Conservation (phyloP, 306 rosid genomes). For the Citrullus mucosospermus region DNA sequence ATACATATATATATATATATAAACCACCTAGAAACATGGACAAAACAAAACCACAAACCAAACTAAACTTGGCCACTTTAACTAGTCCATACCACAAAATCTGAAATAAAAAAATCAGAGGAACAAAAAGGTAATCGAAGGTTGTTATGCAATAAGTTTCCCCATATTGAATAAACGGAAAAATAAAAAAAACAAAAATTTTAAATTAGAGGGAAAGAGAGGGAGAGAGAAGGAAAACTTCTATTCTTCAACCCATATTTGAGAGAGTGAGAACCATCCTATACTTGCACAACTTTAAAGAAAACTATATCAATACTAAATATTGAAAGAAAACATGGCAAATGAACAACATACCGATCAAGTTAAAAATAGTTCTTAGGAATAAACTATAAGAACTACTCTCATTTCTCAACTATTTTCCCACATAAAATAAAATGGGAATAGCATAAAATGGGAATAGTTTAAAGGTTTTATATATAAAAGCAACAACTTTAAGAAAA, state of each 20-base stretch:
- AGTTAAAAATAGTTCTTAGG: background rate
- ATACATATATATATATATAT: too few relatives aligned
- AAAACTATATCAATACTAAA: too few relatives aligned
- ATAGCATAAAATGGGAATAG: too few relatives aligned
- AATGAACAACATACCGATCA: background rate
- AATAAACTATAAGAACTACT: background rate
- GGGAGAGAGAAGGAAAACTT: background rate
- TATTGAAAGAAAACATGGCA: too few relatives aligned
- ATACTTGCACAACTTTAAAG: too few relatives aligned
- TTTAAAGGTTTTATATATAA: too few relatives aligned
- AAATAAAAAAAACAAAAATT: background rate
- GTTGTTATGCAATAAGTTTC: background rate
- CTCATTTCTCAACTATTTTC: background rate
- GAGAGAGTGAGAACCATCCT: too few relatives aligned
- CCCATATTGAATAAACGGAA: background rate
- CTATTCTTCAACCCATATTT: too few relatives aligned
- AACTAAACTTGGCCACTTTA: background rate
- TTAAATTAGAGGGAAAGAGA: background rate
- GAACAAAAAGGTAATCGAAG: background rate
- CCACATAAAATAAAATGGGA: background rate
- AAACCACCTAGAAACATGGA: background rate
- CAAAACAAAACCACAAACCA: background rate
- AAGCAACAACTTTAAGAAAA: too few relatives aligned
- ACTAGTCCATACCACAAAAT: background rate
- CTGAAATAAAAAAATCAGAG: background rate